Conservation (phyloP, 495 filamentous ascomycete species). For the Podospora australis region DNA sequence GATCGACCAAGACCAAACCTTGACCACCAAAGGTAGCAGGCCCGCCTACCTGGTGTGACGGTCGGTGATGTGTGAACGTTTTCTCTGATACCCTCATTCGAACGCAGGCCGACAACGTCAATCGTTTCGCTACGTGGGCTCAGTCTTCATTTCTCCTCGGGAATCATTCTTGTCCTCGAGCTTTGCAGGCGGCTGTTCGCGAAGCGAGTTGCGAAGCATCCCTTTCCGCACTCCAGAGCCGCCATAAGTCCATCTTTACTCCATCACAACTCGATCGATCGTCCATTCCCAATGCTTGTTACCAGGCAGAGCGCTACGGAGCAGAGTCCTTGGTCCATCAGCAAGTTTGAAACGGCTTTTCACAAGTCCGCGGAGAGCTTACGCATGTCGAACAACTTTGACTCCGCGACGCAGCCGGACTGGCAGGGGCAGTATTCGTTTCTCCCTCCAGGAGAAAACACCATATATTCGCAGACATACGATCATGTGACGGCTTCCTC, state of each 20-base stretch:
- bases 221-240: slow-evolving; percentile 10
- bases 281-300: slow-evolving; percentile 51
- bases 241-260: slow-evolving; percentile 5
- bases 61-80: slow-evolving; percentile 16
- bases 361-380: slow-evolving; percentile 42
- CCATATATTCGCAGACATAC: slow-evolving; percentile 42
- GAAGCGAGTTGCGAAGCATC: slow-evolving; percentile 13
- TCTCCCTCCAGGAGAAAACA: slow-evolving; percentile 45
- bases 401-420: slow-evolving; percentile 51
- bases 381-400: slow-evolving; percentile 57
- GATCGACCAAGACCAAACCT: slow-evolving; percentile 20
- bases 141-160: background rate
- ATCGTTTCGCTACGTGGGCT: slow-evolving; percentile 4
- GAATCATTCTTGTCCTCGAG: background rate
- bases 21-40: slow-evolving; percentile 14
- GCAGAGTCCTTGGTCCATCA: slow-evolving; percentile 52
- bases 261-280: slow-evolving; percentile 5
- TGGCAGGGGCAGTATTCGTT: slow-evolving; percentile 54
- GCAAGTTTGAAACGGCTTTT: slow-evolving; percentile 50
- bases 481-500: slow-evolving; percentile 39
- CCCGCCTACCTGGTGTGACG: slow-evolving; percentile 14
- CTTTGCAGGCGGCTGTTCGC: slow-evolving; percentile 6
- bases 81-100: slow-evolving; percentile 14
- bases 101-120: slow-evolving; percentile 11
- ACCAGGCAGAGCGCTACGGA: slow-evolving; percentile 51